Evolutionary conservation across 148 eudicot species (phyloP).

Genomic region (Polygonum maritimum): DNA sequence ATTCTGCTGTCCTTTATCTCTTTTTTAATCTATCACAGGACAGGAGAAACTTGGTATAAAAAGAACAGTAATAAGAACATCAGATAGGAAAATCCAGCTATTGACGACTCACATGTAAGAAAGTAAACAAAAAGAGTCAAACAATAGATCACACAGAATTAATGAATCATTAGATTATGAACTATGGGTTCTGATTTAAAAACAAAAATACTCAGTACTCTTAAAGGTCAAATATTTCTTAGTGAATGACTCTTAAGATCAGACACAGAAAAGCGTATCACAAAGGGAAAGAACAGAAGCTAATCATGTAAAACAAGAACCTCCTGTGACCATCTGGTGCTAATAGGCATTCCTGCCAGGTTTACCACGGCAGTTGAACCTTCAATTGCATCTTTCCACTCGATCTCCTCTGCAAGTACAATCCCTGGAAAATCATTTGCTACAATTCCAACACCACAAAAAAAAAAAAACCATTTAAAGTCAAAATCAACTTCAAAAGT

Average conservation of each 20-base stretch:
- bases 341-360: constrained; percentile 90
- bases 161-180: neutral
- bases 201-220: too few species aligned
- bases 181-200: neutral
- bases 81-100: neutral
- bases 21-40: constrained; percentile 54
- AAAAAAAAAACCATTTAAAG: neutral
- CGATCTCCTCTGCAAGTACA: constrained; percentile 71
- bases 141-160: neutral
- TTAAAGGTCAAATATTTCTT: too few species aligned
- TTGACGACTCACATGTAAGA: neutral
- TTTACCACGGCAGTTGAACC: constrained; percentile 95
- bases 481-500: neutral
- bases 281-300: neutral
- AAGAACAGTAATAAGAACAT: neutral
- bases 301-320: constrained; percentile 25
- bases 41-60: neutral
- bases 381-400: constrained; percentile 76
- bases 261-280: neutral
- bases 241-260: too few species aligned
- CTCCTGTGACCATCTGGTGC: constrained; percentile 99
- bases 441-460: constrained; percentile 15
- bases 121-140: neutral
- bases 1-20: constrained; percentile 95
- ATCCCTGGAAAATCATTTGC: constrained; percentile 81